Percentiles rank a stretch among this genome's conserved stretches.
phyloP scores from a whole-genome alignment of 2,329 filamentous ascomycete species.

The Colletotrichum agaves region DNA sequence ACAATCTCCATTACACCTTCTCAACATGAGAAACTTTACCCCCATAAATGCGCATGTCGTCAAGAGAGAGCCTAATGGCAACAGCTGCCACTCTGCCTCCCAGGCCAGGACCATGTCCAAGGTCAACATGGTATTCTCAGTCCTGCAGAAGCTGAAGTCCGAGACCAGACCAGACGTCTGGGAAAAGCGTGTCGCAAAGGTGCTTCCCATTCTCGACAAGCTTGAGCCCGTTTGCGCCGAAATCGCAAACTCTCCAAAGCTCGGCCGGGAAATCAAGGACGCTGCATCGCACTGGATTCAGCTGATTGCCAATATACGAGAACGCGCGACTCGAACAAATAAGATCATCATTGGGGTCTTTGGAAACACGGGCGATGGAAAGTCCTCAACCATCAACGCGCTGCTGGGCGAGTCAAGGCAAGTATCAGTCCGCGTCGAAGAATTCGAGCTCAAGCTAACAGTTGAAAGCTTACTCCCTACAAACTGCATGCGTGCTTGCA shows the following conservation, averaged over 20 bases:
- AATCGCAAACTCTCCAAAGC: neutral
- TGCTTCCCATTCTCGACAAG: slow-evolving; percentile 4
- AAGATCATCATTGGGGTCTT: slow-evolving; percentile 6
- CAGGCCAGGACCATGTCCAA: no score
- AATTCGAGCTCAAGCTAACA: neutral
- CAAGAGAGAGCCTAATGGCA: no score
- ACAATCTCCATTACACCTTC: no score
- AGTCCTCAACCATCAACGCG: slow-evolving; percentile 18
- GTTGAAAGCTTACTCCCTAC: slow-evolving; percentile 50
- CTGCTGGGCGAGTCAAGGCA: slow-evolving; percentile 2
- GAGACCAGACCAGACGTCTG: slow-evolving; percentile 5
- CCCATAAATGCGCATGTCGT: no score
- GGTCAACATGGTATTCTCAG: neutral
- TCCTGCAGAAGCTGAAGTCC: neutral
- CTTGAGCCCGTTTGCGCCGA: neutral
- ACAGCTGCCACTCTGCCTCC: no score
- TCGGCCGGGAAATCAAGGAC: neutral
- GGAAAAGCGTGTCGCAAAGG: neutral
- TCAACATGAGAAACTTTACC: no score
- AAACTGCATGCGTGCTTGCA: slow-evolving; percentile 69
- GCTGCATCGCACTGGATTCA: neutral
- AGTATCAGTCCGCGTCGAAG: fast-evolving
- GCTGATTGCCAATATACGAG: neutral
- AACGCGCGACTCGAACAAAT: neutral
- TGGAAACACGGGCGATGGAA: slow-evolving; percentile 25